These are phyloP conservation scores for Lolium multiflorum DNA, from an alignment of 176 grass and related monocot genomes.

Conservation along the genomic window DNA sequence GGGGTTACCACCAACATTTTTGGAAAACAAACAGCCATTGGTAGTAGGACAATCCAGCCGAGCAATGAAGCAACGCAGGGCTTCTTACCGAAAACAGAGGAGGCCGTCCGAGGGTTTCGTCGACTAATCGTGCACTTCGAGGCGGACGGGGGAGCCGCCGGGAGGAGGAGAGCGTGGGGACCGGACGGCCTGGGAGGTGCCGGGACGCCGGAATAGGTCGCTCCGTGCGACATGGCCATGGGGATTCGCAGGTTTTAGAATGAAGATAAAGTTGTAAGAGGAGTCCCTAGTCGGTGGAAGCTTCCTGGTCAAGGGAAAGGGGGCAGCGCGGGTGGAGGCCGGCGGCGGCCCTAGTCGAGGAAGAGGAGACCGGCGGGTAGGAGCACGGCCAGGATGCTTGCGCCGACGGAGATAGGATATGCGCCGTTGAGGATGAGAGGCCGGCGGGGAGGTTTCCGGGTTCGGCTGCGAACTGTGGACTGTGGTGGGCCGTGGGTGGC, in stretches of 20 bases:
- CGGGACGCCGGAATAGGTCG: slow-evolving; percentile 11
- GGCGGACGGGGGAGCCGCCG: slow-evolving; percentile 7
- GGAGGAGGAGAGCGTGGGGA: slow-evolving; percentile 2
- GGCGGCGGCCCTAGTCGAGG: background rate
- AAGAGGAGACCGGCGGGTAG: slow-evolving; percentile 1
- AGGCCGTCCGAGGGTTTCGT: background rate
- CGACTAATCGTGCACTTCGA: slow-evolving; percentile 1
- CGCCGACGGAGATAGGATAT: slow-evolving; percentile 13
- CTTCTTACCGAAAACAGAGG: slow-evolving; percentile 14
- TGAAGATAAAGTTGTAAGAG: background rate
- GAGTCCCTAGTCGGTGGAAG: background rate
- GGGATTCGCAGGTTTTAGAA: slow-evolving; percentile 20
- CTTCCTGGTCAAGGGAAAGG: background rate
- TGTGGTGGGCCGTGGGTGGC: too few species aligned
- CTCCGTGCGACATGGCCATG: slow-evolving; percentile 10
- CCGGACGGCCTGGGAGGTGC: background rate
- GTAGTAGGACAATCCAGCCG: background rate
- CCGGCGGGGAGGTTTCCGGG: background rate
- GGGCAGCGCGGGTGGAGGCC: background rate
- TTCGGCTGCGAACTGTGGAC: background rate
- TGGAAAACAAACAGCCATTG: background rate
- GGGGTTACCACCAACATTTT: background rate
- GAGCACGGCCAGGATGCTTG: background rate
- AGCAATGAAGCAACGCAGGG: background rate
- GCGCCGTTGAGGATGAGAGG: slow-evolving; percentile 20